Conservation (phyloP, 148 eudicot species). For the Persicaria maculosa region DNA sequence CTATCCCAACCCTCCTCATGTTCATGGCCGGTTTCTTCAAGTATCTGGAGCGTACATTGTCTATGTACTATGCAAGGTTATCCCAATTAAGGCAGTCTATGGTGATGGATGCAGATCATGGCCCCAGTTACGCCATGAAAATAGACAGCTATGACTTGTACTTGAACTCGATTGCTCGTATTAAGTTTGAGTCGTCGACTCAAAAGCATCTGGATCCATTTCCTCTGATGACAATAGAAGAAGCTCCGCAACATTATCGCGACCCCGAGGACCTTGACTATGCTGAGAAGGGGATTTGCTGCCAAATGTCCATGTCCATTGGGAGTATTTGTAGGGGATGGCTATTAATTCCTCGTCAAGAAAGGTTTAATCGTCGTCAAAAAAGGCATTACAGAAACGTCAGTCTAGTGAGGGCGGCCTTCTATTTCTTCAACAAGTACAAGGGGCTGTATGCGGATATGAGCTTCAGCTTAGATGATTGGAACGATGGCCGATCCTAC, state of each 20-base stretch:
- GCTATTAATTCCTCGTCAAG: too few species aligned
- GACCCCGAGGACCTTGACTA: too few species aligned
- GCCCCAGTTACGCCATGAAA: conserved; percentile 35
- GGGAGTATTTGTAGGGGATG: background rate
- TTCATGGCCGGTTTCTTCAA: conserved; percentile 20
- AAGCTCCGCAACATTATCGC: too few species aligned
- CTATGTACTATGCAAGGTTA: conserved; percentile 27
- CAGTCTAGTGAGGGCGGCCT: conserved; percentile 23
- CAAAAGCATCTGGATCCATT: conserved; percentile 17
- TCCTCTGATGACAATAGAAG: too few species aligned
- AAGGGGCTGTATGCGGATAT: conserved; percentile 40
- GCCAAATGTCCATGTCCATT: too few species aligned
- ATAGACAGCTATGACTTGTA: conserved; percentile 31
- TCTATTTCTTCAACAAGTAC: conserved; percentile 25
- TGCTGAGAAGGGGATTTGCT: too few species aligned
- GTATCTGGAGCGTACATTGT: conserved; percentile 20
- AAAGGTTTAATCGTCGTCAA: too few species aligned
- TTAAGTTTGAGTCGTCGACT: conserved; percentile 17
- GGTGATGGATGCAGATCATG: conserved; percentile 29
- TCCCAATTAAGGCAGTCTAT: conserved; percentile 19
- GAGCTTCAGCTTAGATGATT: conserved; percentile 33
- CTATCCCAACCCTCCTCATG: conserved; percentile 21
- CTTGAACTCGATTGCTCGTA: conserved; percentile 22
- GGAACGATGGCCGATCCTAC: conserved; percentile 29
- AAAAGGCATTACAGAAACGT: too few species aligned